Percentiles rank a stretch among this genome's conserved stretches.
These are phyloP conservation scores for Phytomonas francai DNA, from an alignment of 208 protist genomes.

Conservation along the genomic window DNA sequence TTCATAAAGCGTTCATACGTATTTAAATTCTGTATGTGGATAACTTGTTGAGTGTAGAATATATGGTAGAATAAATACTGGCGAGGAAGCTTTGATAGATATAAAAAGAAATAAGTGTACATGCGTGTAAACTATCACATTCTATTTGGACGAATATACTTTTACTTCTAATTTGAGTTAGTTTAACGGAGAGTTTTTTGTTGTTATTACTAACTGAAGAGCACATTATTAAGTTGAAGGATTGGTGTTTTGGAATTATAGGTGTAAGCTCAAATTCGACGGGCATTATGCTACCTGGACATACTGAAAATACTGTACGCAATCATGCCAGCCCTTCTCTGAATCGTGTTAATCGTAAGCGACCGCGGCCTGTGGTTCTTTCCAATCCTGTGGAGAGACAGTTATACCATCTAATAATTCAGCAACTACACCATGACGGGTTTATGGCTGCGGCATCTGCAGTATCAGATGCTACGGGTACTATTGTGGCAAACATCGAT, in stretches of 20 bases:
- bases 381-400: constrained; percentile 36
- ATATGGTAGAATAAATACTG: too few species aligned
- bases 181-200: constrained; percentile 7
- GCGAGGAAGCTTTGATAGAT: not conserved
- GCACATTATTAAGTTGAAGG: not conserved
- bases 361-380: constrained; percentile 35
- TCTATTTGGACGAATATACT: not conserved
- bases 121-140: not conserved
- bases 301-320: not conserved
- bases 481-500: constrained; percentile 43
- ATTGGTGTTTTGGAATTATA: not conserved
- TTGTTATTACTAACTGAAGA: not conserved
- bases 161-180: not conserved
- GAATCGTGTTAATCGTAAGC: constrained; percentile 28
- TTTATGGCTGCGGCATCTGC: constrained; percentile 57
- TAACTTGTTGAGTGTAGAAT: too few species aligned
- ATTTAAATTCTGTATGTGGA: too few species aligned
- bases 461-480: constrained; percentile 67
- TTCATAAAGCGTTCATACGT: too few species aligned
- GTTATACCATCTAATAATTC: constrained; percentile 72
- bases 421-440: constrained; percentile 78
- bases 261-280: not conserved
- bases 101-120: not conserved
- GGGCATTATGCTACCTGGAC: not conserved
- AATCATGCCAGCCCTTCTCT: not conserved